These are phyloP conservation scores for Ceratobasidium theobromae DNA, from an alignment of 1,284 basidiomycete genomes.

Conservation along the genomic window DNA sequence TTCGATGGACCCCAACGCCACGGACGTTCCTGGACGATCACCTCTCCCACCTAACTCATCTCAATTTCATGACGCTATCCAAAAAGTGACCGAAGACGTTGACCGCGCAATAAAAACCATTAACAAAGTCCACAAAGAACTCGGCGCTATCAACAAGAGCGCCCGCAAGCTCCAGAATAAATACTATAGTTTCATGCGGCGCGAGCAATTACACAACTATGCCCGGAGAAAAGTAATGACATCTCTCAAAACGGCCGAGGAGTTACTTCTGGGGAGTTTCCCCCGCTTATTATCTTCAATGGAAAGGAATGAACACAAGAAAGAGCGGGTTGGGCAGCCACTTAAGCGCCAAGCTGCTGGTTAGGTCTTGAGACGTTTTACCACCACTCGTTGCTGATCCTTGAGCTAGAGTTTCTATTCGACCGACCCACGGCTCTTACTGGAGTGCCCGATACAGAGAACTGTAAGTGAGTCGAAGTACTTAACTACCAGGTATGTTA, in stretches of 20 bases:
- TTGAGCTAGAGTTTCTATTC: background rate
- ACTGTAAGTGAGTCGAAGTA: background rate
- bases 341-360: conserved; percentile 3
- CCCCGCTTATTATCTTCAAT: no score
- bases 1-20: no score
- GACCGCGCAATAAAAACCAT: background rate
- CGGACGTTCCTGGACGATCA: no score
- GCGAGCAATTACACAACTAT: conserved; percentile 5
- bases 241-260: no score
- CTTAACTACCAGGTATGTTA: no score
- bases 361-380: background rate
- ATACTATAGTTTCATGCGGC: background rate
- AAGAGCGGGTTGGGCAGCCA: background rate
- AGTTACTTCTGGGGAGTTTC: no score
- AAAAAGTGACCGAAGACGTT: no score
- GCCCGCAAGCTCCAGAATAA: background rate
- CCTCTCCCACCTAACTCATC: no score
- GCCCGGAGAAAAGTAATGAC: conserved; percentile 5
- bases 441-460: no score
- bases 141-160: conserved; percentile 12
- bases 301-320: no score
- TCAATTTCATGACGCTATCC: no score
- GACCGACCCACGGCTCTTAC: conserved; percentile 1
- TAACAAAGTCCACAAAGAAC: conserved; percentile 5
- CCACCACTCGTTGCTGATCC: background rate